Evolutionary conservation across 1,284 basidiomycete genomes (phyloP).

Genomic region (Cutaneotrichosporon cyanovorans): DNA sequence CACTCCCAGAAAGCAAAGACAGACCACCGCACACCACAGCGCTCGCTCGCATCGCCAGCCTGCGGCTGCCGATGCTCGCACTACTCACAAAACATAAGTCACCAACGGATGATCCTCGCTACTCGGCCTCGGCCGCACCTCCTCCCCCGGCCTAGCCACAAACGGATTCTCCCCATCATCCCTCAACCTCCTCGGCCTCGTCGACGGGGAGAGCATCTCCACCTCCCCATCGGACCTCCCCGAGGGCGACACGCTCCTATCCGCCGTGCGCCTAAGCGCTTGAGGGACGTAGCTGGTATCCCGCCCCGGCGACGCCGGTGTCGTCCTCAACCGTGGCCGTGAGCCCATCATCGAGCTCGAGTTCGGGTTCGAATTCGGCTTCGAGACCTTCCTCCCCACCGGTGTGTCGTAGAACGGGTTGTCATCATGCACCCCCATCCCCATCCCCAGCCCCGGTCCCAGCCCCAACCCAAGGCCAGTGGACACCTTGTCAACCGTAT

Average conservation of each 20-base stretch:
- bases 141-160: slow-evolving; percentile 30
- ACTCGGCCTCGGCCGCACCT: slow-evolving; percentile 5
- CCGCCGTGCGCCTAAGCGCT: slow-evolving; percentile 5
- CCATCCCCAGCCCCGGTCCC: too few relatives aligned
- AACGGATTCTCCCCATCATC: slow-evolving; percentile 38
- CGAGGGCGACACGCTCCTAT: slow-evolving; percentile 15
- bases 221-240: too few relatives aligned
- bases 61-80: background rate
- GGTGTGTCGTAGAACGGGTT: slow-evolving; percentile 28
- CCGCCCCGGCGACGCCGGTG: slow-evolving; percentile 5
- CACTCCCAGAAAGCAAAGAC: background rate
- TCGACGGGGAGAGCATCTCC: background rate
- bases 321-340: background rate
- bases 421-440: slow-evolving; percentile 24
- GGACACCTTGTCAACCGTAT: slow-evolving; percentile 28
- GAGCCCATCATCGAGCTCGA: too few relatives aligned
- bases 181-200: slow-evolving; percentile 5
- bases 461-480: too few relatives aligned
- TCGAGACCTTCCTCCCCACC: background rate
- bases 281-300: slow-evolving; percentile 16
- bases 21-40: background rate
- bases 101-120: slow-evolving; percentile 27
- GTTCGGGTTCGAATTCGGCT: background rate
- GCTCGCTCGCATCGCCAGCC: background rate
- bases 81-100: slow-evolving; percentile 35